phyloP scores from a whole-genome alignment of 805 yeast species.

The Cyberlindnera mississippiensis region DNA sequence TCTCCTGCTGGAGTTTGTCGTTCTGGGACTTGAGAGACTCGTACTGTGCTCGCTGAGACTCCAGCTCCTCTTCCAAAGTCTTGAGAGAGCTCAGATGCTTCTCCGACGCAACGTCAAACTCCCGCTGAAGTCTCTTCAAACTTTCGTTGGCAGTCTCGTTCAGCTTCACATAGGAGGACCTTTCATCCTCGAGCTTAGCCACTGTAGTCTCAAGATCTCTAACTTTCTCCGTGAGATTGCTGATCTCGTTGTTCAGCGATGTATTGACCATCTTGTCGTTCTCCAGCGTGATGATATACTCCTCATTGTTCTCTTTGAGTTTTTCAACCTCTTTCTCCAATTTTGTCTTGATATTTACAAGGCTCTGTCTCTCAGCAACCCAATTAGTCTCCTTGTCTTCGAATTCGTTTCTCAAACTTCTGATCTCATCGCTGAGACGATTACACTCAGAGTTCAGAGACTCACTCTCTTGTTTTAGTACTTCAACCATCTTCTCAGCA shows the following conservation, averaged over 20 bases:
- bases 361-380: conserved; percentile 1
- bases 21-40: conserved; percentile 26
- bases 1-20: conserved; percentile 20
- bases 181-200: conserved; percentile 2
- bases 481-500: conserved; percentile 29
- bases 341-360: neutral
- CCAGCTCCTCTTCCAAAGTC: conserved; percentile 25
- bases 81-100: conserved; percentile 9
- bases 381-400: conserved; percentile 11
- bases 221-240: conserved; percentile 29
- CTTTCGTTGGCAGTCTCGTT: conserved; percentile 5
- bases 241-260: conserved; percentile 37
- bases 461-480: conserved; percentile 40
- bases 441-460: conserved; percentile 53
- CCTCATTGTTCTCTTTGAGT: conserved; percentile 36
- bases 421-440: conserved; percentile 39
- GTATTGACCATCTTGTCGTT: conserved; percentile 32
- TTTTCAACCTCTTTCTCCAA: conserved; percentile 22
- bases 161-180: neutral
- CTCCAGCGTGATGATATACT: conserved; percentile 34
- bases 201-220: conserved; percentile 5
- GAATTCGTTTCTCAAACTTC: conserved; percentile 37
- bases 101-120: conserved; percentile 1
- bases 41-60: conserved; percentile 25
- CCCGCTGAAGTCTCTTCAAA: conserved; percentile 4